These are phyloP conservation scores for Ustilago shanxiensis DNA, from an alignment of 1,284 basidiomycete species.

Conservation along the genomic window DNA sequence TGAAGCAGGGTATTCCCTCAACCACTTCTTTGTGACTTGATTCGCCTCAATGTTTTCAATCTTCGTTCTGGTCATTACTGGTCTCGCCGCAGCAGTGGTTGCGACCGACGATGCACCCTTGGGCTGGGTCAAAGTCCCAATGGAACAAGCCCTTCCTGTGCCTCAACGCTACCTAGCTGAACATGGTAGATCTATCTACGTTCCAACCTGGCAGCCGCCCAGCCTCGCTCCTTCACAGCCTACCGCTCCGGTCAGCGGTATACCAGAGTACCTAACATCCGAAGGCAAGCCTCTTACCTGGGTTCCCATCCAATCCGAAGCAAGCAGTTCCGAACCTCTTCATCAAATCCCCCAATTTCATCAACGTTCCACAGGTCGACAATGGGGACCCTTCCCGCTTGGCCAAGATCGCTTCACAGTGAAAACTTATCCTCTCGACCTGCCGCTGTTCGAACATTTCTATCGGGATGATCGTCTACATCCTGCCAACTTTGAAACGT, in stretches of 20 bases:
- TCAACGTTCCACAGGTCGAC: not conserved
- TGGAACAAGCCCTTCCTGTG: not conserved
- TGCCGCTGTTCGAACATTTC: not conserved
- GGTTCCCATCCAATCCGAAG: too few species aligned
- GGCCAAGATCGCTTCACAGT: not conserved
- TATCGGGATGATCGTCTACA: not conserved
- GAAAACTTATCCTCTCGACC: conserved; percentile 8
- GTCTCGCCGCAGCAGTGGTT: not conserved
- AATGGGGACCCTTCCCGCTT: not conserved
- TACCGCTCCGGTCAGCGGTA: too few species aligned
- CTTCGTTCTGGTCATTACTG: too few species aligned
- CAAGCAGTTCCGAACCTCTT: too few species aligned
- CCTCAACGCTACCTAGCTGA: not conserved
- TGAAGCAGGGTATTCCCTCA: too few species aligned
- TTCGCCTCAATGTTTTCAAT: too few species aligned
- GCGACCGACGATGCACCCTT: not conserved
- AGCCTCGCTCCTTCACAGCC: too few species aligned
- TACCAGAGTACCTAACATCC: not conserved
- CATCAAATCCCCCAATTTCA: not conserved
- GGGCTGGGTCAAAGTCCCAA: not conserved
- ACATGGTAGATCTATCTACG: not conserved
- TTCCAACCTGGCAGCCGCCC: not conserved
- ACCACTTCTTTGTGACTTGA: too few species aligned
- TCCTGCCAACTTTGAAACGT: conserved; percentile 6
- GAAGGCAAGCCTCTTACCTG: not conserved